Conservation (phyloP, 176 grass and related monocot species). For the maize (Zea mays) region Zm-B73-REFERENCE-NAM-5.0 NC_050099.1:192095501-192096000, state of each 20-base stretch:
- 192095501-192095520: conserved; percentile 25
- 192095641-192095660: conserved; percentile 63
- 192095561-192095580: conserved; percentile 56
- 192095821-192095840: conserved; percentile 71
- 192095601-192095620: conserved; percentile 79
- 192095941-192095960: conserved; percentile 33
- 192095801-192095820: conserved; percentile 77
- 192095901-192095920: conserved; percentile 67
- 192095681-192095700: conserved; percentile 17
- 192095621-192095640: conserved; percentile 79
- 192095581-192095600: conserved; percentile 78
- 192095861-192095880: conserved; percentile 75
- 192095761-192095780: conserved; percentile 69
- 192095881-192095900: conserved; percentile 63
- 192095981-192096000: conserved; percentile 65
- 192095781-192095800: conserved; percentile 61
- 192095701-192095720: conserved; percentile 1
- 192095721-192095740: conserved; percentile 63
- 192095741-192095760: conserved; percentile 52
- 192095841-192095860: conserved; percentile 89
- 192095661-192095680: conserved; percentile 33
- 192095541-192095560: conserved; percentile 27
- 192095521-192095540: conserved; percentile 28
- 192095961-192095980: conserved; percentile 15
- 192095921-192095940: conserved; percentile 28